These are phyloP conservation scores for Cordyceps tenuipes DNA, from an alignment of 2,329 filamentous ascomycete genomes.

Conservation along the genomic window DNA sequence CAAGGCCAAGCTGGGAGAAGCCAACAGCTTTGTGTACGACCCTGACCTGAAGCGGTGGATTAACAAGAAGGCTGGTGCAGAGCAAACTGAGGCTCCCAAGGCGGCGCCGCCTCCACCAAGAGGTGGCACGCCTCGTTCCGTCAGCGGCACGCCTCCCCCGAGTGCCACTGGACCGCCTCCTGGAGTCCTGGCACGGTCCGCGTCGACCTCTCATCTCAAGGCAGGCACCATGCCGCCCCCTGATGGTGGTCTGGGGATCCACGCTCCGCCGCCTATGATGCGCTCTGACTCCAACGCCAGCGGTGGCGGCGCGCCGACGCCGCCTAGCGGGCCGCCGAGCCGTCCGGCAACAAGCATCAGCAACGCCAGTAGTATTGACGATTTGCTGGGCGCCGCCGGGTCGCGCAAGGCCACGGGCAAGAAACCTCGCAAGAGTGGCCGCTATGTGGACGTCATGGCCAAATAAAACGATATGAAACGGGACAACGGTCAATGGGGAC, in stretches of 20 bases:
- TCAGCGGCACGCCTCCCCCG: constrained; percentile 44
- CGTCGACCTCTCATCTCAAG: constrained; percentile 21
- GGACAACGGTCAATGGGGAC: background rate
- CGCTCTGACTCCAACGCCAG: constrained; percentile 42
- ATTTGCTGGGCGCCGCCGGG: constrained; percentile 69
- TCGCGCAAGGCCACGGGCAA: constrained; percentile 58
- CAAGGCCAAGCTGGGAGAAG: constrained; percentile 86
- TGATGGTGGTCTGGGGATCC: constrained; percentile 27
- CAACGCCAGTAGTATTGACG: constrained; percentile 90
- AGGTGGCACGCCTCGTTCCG: constrained; percentile 45
- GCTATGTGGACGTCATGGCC: constrained; percentile 96
- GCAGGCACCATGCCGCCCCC: constrained; percentile 26
- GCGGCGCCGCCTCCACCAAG: constrained; percentile 75
- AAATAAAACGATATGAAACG: constrained; percentile 34
- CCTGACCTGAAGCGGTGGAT: constrained; percentile 96
- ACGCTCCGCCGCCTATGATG: constrained; percentile 33
- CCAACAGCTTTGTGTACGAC: constrained; percentile 89
- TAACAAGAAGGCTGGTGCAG: constrained; percentile 80
- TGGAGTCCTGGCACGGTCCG: constrained; percentile 16
- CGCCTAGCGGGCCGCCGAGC: constrained; percentile 48
- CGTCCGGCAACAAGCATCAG: constrained; percentile 75
- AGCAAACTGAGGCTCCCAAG: constrained; percentile 48
- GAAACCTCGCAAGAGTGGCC: constrained; percentile 71
- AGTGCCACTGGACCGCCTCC: constrained; percentile 25
- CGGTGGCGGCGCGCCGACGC: constrained; percentile 21